These are phyloP conservation scores for Penicillium fuscoglaucum DNA, from an alignment of 2,329 filamentous ascomycete genomes.

Conservation along the genomic window DNA sequence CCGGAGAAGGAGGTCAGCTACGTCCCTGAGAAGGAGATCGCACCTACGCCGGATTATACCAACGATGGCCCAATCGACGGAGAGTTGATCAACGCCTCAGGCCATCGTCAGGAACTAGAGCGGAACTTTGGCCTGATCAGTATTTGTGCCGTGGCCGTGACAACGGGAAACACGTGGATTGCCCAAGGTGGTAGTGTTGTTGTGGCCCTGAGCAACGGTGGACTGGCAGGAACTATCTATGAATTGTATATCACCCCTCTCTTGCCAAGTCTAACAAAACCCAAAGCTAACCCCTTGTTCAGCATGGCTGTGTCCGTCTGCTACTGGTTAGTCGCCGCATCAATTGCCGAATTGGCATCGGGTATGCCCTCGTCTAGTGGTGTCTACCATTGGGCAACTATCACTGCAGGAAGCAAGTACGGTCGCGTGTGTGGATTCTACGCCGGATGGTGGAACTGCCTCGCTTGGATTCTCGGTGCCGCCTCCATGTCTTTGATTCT, in stretches of 20 bases:
- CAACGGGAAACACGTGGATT: conserved; percentile 66
- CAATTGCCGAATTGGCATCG: conserved; percentile 61
- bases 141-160: conserved; percentile 61
- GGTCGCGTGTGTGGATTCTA: conserved; percentile 54
- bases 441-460: conserved; percentile 48
- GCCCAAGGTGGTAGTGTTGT: conserved; percentile 62
- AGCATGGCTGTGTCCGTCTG: conserved; percentile 50
- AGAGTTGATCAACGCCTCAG: conserved; percentile 61
- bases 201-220: conserved; percentile 61
- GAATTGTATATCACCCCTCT: conserved; percentile 50
- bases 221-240: conserved; percentile 62
- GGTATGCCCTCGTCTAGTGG: conserved; percentile 62
- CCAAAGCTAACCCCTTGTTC: conserved; percentile 16
- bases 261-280: neutral
- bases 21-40: conserved; percentile 29
- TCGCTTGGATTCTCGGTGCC: conserved; percentile 62
- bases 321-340: conserved; percentile 61
- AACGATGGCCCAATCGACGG: conserved; percentile 21
- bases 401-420: conserved; percentile 55
- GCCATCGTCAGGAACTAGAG: conserved; percentile 63
- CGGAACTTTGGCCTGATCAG: conserved; percentile 63
- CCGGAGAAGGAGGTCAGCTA: conserved; percentile 1
- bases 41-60: conserved; percentile 28
- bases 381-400: conserved; percentile 62
- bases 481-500: conserved; percentile 61